Base-by-base conservation (phyloP, 23 red algal genomes). In the Chondrus crispus region DNA sequence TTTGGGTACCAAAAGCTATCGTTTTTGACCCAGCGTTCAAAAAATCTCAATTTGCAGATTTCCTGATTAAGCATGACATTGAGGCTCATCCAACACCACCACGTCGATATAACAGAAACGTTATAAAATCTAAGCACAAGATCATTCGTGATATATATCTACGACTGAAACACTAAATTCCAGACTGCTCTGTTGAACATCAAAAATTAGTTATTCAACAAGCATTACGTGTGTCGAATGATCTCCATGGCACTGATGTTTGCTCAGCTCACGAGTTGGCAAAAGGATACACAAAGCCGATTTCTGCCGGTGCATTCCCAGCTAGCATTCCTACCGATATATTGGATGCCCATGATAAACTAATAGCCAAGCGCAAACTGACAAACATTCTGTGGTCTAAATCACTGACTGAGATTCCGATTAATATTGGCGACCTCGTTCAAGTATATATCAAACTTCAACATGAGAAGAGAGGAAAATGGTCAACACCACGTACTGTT, bases 1-100 rank as follows among this genome's bases (percentile, higher is more conserved):
- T 84, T 37, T 84, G 80, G 80, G 51, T 54, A 1, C 48, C 80
- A 40, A 38, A 62, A 29, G 20, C 48, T 12, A 54, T 84, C 14
- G 9, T 62, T 10, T 66, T 62, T 55, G 80, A 84, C 52, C 80
- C 19, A 33, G 80, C 48, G 48, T 57, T 84, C 53, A 37, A 60
- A 42, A 77, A 77, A n/a, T 24, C 26, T 37, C 29, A 77, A 77
- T 42, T 77, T 1, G 13, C n/a, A 8, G 71, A 77, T 39, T 77
- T 35, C 20, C 8, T 48, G 13, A 47, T 39, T 39, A 8, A 8
- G 32, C 37, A 77, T 77, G 38, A 9, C 1, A 46, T 77, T 37
- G 71, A 77, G 26, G n/a, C 71, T 14, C 8, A 24, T 35, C 38
- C 71, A 46, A 77, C 0, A 1, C 0, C 13, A 6, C 1, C 2